These are phyloP conservation scores for Penicillium pulvis DNA, from an alignment of 495 filamentous ascomycete genomes.

Conservation along the genomic window DNA sequence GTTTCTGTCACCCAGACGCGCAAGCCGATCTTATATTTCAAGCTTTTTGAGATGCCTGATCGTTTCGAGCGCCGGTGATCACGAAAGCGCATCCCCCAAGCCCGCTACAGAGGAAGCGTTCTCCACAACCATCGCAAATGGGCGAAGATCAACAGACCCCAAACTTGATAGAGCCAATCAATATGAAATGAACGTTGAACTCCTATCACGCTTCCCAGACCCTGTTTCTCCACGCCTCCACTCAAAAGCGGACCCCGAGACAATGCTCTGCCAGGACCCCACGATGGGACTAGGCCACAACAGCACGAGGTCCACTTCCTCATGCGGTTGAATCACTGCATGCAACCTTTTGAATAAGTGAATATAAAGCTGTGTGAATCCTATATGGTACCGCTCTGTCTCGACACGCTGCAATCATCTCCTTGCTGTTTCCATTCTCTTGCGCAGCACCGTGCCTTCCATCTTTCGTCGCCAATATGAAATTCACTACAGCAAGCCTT, in stretches of 20 bases:
- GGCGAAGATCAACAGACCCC: constrained; percentile 14
- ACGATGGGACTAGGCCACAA: constrained; percentile 6
- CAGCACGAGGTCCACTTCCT: constrained; percentile 20
- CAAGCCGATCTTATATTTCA: constrained; percentile 6
- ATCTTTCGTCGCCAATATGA: constrained; percentile 26
- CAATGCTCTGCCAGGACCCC: constrained; percentile 11
- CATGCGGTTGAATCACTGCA: constrained; percentile 28
- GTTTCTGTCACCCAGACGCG: constrained; percentile 12
- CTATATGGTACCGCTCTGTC: not conserved
- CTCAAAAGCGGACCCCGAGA: constrained; percentile 7
- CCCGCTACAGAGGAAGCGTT: not conserved
- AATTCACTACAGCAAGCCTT: constrained; percentile 24
- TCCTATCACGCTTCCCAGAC: not conserved
- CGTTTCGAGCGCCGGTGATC: constrained; percentile 10
- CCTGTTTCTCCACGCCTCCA: constrained; percentile 4
- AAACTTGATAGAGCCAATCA: not conserved
- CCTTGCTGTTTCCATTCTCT: not conserved
- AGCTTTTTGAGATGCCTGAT: not conserved
- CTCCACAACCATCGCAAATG: constrained; percentile 2
- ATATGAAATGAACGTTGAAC: not conserved
- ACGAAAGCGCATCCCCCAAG: constrained; percentile 2
- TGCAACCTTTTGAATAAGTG: constrained; percentile 14
- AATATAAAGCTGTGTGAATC: constrained; percentile 20
- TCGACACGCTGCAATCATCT: not conserved
- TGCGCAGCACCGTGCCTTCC: not conserved